A percentile compares a stretch with the other conserved stretches of the same genome.
Evolutionary conservation across 2,329 filamentous ascomycete species (phyloP).

Genomic region (Fusarium caatingaense): DNA sequence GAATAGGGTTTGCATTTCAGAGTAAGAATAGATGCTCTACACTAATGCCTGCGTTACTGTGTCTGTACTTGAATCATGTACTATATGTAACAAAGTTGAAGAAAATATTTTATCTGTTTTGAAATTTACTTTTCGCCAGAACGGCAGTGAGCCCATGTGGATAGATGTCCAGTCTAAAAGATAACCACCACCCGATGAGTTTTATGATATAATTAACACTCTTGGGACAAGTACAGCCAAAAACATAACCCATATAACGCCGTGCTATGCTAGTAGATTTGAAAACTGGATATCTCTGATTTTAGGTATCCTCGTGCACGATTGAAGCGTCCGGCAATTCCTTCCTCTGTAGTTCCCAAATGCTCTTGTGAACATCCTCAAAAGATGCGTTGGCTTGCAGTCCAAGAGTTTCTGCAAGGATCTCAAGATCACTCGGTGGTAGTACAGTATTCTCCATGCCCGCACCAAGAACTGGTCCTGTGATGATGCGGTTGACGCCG

Average conservation of each 20-base stretch:
- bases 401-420: slow-evolving; percentile 51
- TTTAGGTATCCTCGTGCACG: slow-evolving; percentile 33
- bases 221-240: not conserved
- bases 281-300: not conserved
- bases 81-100: not conserved
- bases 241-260: slow-evolving; percentile 31
- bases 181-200: not conserved
- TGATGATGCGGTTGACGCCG: slow-evolving; percentile 11
- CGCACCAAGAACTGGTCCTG: slow-evolving; percentile 34
- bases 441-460: slow-evolving; percentile 26
- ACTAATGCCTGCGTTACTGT: slow-evolving; percentile 6
- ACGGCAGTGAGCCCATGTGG: slow-evolving; percentile 1
- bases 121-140: not conserved
- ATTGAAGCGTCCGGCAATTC: slow-evolving; percentile 14
- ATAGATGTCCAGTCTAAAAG: slow-evolving; percentile 2
- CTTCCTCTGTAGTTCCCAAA: slow-evolving; percentile 47
- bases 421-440: slow-evolving; percentile 50
- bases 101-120: not conserved
- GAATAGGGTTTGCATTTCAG: slow-evolving; percentile 43
- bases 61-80: not conserved
- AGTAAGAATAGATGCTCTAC: slow-evolving; percentile 38
- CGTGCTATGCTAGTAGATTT: slow-evolving; percentile 41
- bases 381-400: slow-evolving; percentile 51
- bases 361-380: slow-evolving; percentile 51
- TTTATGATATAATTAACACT: not conserved